Evolutionary conservation across 2,329 filamentous ascomycete species (phyloP).

Genomic region (Didymella exigua): DNA sequence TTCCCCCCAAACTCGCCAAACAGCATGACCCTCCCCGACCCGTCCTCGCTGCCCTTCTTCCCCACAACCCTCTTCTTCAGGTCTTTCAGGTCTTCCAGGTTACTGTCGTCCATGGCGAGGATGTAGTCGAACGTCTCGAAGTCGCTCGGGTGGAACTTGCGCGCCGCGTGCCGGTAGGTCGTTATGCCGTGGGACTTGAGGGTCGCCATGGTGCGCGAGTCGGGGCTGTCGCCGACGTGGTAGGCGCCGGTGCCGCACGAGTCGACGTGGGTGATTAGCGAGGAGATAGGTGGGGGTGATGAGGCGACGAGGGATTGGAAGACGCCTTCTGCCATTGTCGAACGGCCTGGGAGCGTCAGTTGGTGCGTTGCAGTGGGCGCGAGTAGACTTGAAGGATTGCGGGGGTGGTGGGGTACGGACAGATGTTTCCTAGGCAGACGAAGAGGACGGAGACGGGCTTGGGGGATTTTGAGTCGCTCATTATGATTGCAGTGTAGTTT

Average conservation of each 20-base stretch:
- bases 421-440: slow-evolving; percentile 97
- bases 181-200: slow-evolving; percentile 75
- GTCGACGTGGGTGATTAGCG: slow-evolving; percentile 72
- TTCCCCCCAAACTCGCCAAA: slow-evolving; percentile 81
- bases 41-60: slow-evolving; percentile 42
- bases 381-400: too few relatives aligned
- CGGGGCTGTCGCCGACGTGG: slow-evolving; percentile 76
- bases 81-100: slow-evolving; percentile 72
- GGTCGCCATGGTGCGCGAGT: slow-evolving; percentile 82
- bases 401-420: slow-evolving; percentile 49
- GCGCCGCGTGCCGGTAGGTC: slow-evolving; percentile 76
- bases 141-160: slow-evolving; percentile 73
- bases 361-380: neutral
- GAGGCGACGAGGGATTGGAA: slow-evolving; percentile 73
- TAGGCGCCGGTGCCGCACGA: slow-evolving; percentile 91
- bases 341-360: slow-evolving; percentile 61
- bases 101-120: slow-evolving; percentile 89
- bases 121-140: slow-evolving; percentile 90
- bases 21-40: slow-evolving; percentile 68
- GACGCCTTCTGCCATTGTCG: slow-evolving; percentile 94
- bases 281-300: slow-evolving; percentile 54
- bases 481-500: neutral
- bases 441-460: slow-evolving; percentile 76
- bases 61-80: slow-evolving; percentile 60
- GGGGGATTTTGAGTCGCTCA: slow-evolving; percentile 19